phyloP scores from a whole-genome alignment of 306 rosid species.

The Rosa lucieae region DNA sequence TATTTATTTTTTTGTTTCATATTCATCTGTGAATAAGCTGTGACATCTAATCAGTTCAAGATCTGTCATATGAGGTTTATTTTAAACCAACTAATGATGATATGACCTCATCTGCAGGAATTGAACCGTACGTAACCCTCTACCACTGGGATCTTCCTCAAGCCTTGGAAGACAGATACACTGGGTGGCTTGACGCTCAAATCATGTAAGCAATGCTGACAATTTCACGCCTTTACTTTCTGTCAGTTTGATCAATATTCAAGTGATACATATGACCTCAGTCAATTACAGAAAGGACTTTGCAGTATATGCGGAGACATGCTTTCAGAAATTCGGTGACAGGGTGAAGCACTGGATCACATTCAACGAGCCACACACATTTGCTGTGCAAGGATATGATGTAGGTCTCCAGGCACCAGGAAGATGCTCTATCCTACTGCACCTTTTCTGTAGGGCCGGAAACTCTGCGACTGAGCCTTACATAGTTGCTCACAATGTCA shows the following conservation, averaged over 20 bases:
- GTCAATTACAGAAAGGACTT: constrained; percentile 64
- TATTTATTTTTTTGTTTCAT: not conserved
- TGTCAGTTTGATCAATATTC: not conserved
- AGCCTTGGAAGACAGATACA: constrained; percentile 77
- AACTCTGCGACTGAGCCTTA: constrained; percentile 87
- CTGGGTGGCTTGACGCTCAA: constrained; percentile 76
- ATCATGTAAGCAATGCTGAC: constrained; percentile 53
- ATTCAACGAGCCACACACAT: constrained; percentile 89
- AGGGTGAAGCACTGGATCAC: constrained; percentile 97
- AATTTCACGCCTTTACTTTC: not conserved
- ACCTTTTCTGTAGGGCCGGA: constrained; percentile 61
- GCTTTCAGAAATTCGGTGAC: constrained; percentile 88
- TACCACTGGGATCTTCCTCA: constrained; percentile 99
- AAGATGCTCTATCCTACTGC: constrained; percentile 72
- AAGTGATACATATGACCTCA: not conserved
- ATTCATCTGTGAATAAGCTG: not conserved
- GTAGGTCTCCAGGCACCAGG: constrained; percentile 88
- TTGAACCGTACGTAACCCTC: constrained; percentile 86
- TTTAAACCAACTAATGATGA: not conserved
- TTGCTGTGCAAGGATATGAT: constrained; percentile 81
- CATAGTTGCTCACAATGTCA: constrained; percentile 80
- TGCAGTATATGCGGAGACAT: constrained; percentile 67
- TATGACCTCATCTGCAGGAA: constrained; percentile 41
- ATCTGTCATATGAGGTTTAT: not conserved
- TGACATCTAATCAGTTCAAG: not conserved